A percentile compares a stretch with the other conserved stretches of the same genome.
Conservation (phyloP, 495 filamentous ascomycete genomes). For the Penicillium lagena region DNA sequence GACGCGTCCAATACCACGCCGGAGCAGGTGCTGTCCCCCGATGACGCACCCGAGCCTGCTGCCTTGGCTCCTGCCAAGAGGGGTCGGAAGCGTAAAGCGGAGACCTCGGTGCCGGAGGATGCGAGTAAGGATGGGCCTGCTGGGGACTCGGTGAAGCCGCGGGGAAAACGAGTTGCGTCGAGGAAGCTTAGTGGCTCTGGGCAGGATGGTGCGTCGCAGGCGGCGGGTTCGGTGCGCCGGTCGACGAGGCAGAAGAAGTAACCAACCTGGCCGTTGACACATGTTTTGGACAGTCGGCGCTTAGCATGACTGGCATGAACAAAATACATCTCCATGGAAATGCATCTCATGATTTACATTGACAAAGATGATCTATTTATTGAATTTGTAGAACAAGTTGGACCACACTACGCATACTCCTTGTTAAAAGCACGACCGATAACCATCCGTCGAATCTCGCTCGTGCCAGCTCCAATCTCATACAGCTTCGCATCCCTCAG, state of each 20-base stretch:
- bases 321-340: neutral
- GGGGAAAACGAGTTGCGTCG: slow-evolving; percentile 24
- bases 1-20: slow-evolving; percentile 20
- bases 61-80: slow-evolving; percentile 10
- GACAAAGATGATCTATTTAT: neutral
- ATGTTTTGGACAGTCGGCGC: neutral
- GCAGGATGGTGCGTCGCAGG: slow-evolving; percentile 3
- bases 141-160: slow-evolving; percentile 3
- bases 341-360: neutral
- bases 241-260: slow-evolving; percentile 28
- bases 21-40: slow-evolving; percentile 8
- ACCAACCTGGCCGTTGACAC: neutral
- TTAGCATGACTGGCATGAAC: neutral
- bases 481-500: slow-evolving; percentile 87
- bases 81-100: slow-evolving; percentile 34
- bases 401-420: slow-evolving; percentile 53
- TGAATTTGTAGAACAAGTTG: neutral
- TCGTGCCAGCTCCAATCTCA: slow-evolving; percentile 96
- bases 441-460: slow-evolving; percentile 88
- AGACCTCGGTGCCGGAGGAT: slow-evolving; percentile 12
- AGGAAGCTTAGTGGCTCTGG: slow-evolving; percentile 12
- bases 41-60: neutral
- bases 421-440: slow-evolving; percentile 93
- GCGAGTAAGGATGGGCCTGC: slow-evolving; percentile 4
- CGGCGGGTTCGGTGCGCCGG: slow-evolving; percentile 22